Conservation (phyloP, 2,329 filamentous ascomycete genomes). For the Huntiella decipiens region DNA sequence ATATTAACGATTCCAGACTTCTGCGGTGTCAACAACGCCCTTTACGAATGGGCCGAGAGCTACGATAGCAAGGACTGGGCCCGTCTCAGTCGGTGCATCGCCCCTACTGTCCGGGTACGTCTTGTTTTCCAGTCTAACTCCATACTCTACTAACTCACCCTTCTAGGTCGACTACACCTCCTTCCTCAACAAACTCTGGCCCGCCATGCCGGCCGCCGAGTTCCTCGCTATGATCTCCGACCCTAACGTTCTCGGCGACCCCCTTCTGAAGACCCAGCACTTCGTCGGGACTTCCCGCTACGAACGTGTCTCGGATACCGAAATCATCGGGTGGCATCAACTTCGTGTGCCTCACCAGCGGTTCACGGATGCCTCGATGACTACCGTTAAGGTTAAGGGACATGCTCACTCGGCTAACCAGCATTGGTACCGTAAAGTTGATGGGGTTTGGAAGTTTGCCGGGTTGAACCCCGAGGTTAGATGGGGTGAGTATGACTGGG, state of each 20-base stretch:
- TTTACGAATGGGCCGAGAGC: conserved; percentile 41
- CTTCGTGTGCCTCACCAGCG: conserved; percentile 43
- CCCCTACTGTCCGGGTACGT: conserved; percentile 22
- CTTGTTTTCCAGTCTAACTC: not conserved
- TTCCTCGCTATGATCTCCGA: conserved; percentile 41
- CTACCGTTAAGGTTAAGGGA: conserved; percentile 35
- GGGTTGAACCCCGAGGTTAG: conserved; percentile 35
- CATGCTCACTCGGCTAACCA: conserved; percentile 39
- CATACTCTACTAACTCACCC: not conserved
- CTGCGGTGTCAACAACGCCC: conserved; percentile 14
- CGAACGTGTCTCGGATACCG: conserved; percentile 36
- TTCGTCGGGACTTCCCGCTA: conserved; percentile 41
- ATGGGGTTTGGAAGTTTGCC: conserved; percentile 43
- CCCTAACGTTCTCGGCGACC: conserved; percentile 38
- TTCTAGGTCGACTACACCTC: conserved; percentile 50
- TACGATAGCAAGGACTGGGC: conserved; percentile 50
- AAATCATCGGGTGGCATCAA: conserved; percentile 41
- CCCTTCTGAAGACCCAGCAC: conserved; percentile 44
- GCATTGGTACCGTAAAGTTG: conserved; percentile 37
- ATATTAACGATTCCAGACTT: conserved; percentile 12
- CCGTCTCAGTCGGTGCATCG: conserved; percentile 39
- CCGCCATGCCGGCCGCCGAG: conserved; percentile 40
- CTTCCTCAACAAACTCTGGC: conserved; percentile 41
- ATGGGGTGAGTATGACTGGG: conserved; percentile 39
- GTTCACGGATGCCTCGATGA: conserved; percentile 31